Evolutionary conservation across 768 basidiomycete genomes (phyloP).

Genomic region (Boletus vermiculosoides): DNA sequence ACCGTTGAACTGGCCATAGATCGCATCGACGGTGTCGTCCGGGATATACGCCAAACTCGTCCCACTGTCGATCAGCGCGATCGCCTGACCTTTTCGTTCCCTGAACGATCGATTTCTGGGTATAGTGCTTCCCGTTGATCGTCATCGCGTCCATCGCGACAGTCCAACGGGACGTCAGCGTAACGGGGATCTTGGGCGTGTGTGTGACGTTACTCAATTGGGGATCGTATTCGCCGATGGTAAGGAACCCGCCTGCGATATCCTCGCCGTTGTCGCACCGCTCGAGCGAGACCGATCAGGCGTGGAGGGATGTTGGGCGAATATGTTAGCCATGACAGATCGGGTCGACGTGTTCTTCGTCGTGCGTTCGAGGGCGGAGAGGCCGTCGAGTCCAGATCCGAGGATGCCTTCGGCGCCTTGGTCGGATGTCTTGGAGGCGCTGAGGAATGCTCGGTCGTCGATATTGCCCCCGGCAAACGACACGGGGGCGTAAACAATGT

Average conservation of each 20-base stretch:
- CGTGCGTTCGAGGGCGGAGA: constrained; percentile 24
- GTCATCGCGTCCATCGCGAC: constrained; percentile 39
- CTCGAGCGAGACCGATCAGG: constrained; percentile 42
- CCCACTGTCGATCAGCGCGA: constrained; percentile 45
- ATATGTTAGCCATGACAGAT: constrained; percentile 42
- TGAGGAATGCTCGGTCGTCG: constrained; percentile 30
- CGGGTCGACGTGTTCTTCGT: constrained; percentile 12
- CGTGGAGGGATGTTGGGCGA: constrained; percentile 31
- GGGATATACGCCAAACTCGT: constrained; percentile 41
- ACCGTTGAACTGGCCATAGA: constrained; percentile 40
- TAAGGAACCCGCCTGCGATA: constrained; percentile 40
- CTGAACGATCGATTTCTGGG: constrained; percentile 30
- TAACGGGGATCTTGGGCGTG: constrained; percentile 34
- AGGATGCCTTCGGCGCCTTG: constrained; percentile 24
- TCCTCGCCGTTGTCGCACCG: constrained; percentile 40
- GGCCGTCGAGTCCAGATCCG: constrained; percentile 27
- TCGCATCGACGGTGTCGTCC: constrained; percentile 32
- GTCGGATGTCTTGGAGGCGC: constrained; percentile 16
- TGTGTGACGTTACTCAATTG: constrained; percentile 31
- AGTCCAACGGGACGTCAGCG: constrained; percentile 41
- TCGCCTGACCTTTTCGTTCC: constrained; percentile 32
- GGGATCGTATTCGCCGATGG: constrained; percentile 44
- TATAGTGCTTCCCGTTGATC: constrained; percentile 30
- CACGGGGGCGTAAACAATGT: constrained; percentile 37
- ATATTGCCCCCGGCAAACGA: constrained; percentile 35